These are phyloP conservation scores for Pneumocystis jirovecii DNA, from an alignment of 1,139 yeast genomes.

Conservation along the genomic window DNA sequence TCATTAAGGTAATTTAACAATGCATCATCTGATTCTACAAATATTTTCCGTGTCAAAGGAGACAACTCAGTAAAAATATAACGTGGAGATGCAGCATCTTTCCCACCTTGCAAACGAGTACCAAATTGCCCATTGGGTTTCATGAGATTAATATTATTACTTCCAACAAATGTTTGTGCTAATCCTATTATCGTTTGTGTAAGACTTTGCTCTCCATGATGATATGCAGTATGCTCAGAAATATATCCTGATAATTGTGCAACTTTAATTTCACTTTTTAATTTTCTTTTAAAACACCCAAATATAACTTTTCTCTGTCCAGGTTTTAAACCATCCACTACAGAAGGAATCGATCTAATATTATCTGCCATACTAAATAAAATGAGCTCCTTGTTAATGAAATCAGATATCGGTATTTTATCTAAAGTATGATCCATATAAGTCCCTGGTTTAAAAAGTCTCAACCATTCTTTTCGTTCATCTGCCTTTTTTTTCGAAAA, in stretches of 20 bases:
- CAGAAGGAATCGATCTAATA: slow-evolving; percentile 85
- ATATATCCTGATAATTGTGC: slow-evolving; percentile 85
- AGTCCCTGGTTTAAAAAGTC: slow-evolving; percentile 80
- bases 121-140: slow-evolving; percentile 95
- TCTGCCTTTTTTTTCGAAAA: slow-evolving; percentile 93
- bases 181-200: slow-evolving; percentile 81
- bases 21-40: slow-evolving; percentile 69
- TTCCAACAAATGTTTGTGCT: slow-evolving; percentile 90
- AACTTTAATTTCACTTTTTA: slow-evolving; percentile 68
- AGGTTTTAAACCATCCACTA: slow-evolving; percentile 91
- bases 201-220: slow-evolving; percentile 85
- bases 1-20: slow-evolving; percentile 70
- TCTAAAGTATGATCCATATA: slow-evolving; percentile 68
- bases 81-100: slow-evolving; percentile 97
- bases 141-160: slow-evolving; percentile 72
- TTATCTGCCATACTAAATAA: slow-evolving; percentile 95
- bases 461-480: slow-evolving; percentile 93
- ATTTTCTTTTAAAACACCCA: slow-evolving; percentile 75
- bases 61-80: slow-evolving; percentile 81
- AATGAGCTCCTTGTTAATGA: slow-evolving; percentile 88
- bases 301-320: slow-evolving; percentile 89
- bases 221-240: slow-evolving; percentile 81
- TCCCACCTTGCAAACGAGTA: slow-evolving; percentile 94
- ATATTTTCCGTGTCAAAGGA: slow-evolving; percentile 58
- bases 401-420: slow-evolving; percentile 80